Evolutionary conservation across 257 asterid species (phyloP), one percentile per base, ranked within the genome.

Genomic region (Capsicum baccatum): DNA sequence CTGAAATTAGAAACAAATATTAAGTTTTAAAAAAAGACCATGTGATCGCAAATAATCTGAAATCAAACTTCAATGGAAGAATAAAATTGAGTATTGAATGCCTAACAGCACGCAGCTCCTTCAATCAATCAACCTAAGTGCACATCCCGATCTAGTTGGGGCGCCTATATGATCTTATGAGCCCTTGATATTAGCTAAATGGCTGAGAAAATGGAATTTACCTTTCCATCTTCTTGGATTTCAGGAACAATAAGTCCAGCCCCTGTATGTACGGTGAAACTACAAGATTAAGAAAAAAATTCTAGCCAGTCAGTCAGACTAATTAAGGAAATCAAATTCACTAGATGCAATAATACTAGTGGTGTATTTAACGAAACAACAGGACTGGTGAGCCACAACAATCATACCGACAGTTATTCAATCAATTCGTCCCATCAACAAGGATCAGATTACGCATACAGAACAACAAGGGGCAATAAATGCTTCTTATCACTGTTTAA

Each of bases 161-260:
- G 12, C 4, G 4, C 8, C 48, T 52, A 76, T 52, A 54, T 52
- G 81, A 50, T 76, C 47, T 76, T 21, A 6, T 12, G 62, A 14
- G 11, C 13, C 62, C 11, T 50, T 21, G 50, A 7, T 48, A 19
- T 74, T 74, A 74, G 60, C 10, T 48, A 74, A 74, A 21, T 50
- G 47, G 62, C 44, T 62, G 35, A 48, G 84, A 50, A 69, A 73
- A 73, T 83, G 66, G 50, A 55, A 57, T 58, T 85, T 85, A 96
- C 99, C 99, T 96, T 91, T 83, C 98, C 98, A 83, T 93, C 94
- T 80, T 93, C 98, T 90, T 90, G 98, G 74, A 94, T 89, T 91
- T 94, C 95, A 55, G 99, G 99, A 84, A 96, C 90, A 84, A 96
- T 94, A 52, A 93, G 91, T 79, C 99, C 99, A 66, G 99, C 99